Percentiles rank a stretch among this genome's conserved stretches.
Evolutionary conservation across 768 basidiomycete species (phyloP).

Genomic region (Termitomyces sp.): DNA sequence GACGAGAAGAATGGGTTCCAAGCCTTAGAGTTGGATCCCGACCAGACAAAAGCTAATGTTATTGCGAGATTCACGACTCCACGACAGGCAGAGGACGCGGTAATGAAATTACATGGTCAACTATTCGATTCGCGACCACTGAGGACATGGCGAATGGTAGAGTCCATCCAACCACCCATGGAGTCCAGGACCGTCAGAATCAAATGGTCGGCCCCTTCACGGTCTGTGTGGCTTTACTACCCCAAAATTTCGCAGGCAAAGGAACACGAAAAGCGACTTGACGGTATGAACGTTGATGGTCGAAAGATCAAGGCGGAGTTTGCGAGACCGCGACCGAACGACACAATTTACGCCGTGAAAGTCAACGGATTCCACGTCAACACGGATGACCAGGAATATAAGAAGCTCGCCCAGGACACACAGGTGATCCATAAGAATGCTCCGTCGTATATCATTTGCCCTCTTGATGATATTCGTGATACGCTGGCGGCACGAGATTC

Average conservation of each 20-base stretch:
- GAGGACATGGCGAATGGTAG: constrained; percentile 21
- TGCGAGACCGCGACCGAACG: constrained; percentile 24
- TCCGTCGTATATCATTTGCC: constrained; percentile 28
- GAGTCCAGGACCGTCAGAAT: constrained; percentile 31
- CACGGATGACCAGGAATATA: constrained; percentile 25
- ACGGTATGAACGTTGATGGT: constrained; percentile 33
- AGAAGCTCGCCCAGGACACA: constrained; percentile 24
- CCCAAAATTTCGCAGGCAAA: constrained; percentile 36
- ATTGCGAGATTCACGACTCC: constrained; percentile 24
- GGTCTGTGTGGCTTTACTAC: constrained; percentile 44
- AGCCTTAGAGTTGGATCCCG: constrained; percentile 15
- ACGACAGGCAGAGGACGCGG: constrained; percentile 27
- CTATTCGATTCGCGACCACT: constrained; percentile 19
- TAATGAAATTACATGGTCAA: constrained; percentile 25
- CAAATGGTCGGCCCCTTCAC: constrained; percentile 38
- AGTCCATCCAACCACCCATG: constrained; percentile 6
- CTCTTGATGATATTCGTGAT: constrained; percentile 26
- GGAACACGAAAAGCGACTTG: constrained; percentile 30
- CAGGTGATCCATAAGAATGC: constrained; percentile 24
- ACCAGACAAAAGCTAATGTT: constrained; percentile 15
- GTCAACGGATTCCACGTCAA: constrained; percentile 37
- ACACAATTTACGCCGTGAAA: constrained; percentile 36
- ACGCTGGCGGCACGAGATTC: constrained; percentile 29
- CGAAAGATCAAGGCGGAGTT: constrained; percentile 35
- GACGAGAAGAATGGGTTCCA: constrained; percentile 23